Evolutionary conservation across 768 basidiomycete genomes (phyloP), one percentile per base, ranked within the genome.

Genomic region (Russula earlei): DNA sequence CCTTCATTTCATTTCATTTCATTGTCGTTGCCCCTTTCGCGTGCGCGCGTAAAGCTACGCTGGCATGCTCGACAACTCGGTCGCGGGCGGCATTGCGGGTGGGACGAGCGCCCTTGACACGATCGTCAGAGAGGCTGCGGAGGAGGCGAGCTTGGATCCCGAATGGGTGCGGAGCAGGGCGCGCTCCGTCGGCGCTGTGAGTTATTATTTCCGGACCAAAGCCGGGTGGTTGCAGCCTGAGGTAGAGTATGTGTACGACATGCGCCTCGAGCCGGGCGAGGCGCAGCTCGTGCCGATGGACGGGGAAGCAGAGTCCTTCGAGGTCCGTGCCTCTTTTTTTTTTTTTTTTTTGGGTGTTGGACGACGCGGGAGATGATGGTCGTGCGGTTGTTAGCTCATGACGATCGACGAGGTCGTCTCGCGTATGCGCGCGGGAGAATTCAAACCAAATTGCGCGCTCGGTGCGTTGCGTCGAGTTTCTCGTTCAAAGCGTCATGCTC

Each of bases 221-320:
- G 73, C 72, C 15, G 90, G 89, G 0, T 95, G 86, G 82, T 72
- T 97, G 43, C 91, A 91, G 63, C 89, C 88, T 2, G 91, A 95
- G 71, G 72, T 94, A 29, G 80, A 95, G 85, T 90, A 89, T 66
- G 73, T 86, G 22, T 98, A 92, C 64, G 91, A 97, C 63, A 73
- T 97, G 46, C 68, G 70, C 46, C 77, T 96, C 20, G 91, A 91
- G 0, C 59, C 71, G 5, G 71, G 69, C 31, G 59, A 67, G 65
- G 81, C 77, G 17, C 68, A 86, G 60, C 91, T 90, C 7, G 75
- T 75, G 49, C 91, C 93, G 0, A 74, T 80, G 20, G 96, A 99
- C 62, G 93, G 91, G 24, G 96, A 99, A 67, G 96, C 96, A 2
- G 93, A 96, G 66, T 84, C 79, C 1, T 99, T 99, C 63, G 82